Base-by-base conservation (phyloP, 2,329 filamentous ascomycete genomes). In the Calcarisporium arbuscula region DNA sequence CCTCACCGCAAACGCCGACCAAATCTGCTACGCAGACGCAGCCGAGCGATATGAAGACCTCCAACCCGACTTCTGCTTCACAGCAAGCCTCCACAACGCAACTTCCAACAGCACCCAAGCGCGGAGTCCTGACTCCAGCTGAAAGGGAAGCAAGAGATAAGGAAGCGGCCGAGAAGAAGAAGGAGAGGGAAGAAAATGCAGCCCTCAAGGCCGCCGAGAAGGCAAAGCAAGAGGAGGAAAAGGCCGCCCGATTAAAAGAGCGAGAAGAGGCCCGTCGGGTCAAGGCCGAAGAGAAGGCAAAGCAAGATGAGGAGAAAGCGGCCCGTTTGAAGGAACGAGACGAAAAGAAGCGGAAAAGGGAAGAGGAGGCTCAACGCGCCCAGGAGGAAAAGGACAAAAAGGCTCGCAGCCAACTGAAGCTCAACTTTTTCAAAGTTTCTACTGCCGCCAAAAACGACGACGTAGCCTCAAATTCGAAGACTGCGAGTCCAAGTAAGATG, bases 301-400 rank as follows among this genome's bases (percentile, higher is more conserved):
- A 64, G 31, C 64, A 68, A 35, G 60, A 60, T 15, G 49, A 54
- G 32, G 36, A 50, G 7, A 58, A 58, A 42, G 62, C 58, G 0
- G n/a, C n/a, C n/a, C n/a, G n/a, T n/a, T n/a, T n/a, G n/a, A 57
- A 63, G 29, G 65, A 70, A 41, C 58, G 57, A 9, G 61, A 62
- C 11, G 62, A 63, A 40, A 72, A 70, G 50, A 67, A 61, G 45
- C 58, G 58, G 19, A 65, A 70, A 44, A 71, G 68, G 48, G 70
- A 74, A 26, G 68, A 72, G 27, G 67, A 69, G 34, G 49, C 60
- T 28, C 48, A 58, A 28, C 56, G 53, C 30, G 30, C 53, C 3
- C 54, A 61, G 40, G 57, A 64, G 22, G 62, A 64, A 30, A 67
- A 70, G 46, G 65, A 68, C 17, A 74, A 64, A 45, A 73, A 68